A percentile compares a stretch with the other conserved stretches of the same genome.
phyloP scores from a whole-genome alignment of 768 basidiomycete genomes.

The Lactifluus echinatus region DNA sequence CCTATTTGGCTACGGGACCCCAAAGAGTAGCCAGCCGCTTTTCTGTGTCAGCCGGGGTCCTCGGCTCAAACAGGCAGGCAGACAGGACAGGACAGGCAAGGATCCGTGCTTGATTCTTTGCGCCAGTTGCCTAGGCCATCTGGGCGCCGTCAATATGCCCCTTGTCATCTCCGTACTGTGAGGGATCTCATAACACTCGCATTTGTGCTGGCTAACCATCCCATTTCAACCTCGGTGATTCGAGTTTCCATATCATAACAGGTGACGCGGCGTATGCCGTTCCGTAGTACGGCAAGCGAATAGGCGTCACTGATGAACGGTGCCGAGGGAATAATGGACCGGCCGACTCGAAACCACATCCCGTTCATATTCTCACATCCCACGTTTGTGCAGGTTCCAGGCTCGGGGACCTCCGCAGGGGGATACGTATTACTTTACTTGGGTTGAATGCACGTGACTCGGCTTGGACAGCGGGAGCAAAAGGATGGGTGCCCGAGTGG shows the following conservation, averaged over 20 bases:
- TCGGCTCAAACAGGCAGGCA: not conserved
- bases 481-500: not conserved
- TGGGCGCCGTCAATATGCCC: not conserved
- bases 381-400: conserved; percentile 17
- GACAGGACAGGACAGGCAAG: not conserved
- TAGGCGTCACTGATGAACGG: conserved; percentile 7
- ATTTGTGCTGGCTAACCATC: not conserved
- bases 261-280: conserved; percentile 17
- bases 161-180: too few relatives aligned
- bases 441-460: conserved; percentile 6
- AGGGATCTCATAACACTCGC: too few relatives aligned
- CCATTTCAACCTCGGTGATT: not conserved
- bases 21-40: not conserved
- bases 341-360: conserved; percentile 1
- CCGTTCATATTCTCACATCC: conserved; percentile 1
- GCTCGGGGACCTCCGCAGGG: conserved; percentile 15
- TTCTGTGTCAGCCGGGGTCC: conserved; percentile 16
- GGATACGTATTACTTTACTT: not conserved
- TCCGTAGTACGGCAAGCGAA: not conserved
- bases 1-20: conserved; percentile 15
- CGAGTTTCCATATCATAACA: conserved; percentile 13
- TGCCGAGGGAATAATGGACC: conserved; percentile 13
- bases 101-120: not conserved
- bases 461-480: not conserved
- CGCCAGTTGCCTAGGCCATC: conserved; percentile 4